Base-by-base conservation (phyloP, 1,284 basidiomycete species). In the Pseudozyma thailandica region DNA sequence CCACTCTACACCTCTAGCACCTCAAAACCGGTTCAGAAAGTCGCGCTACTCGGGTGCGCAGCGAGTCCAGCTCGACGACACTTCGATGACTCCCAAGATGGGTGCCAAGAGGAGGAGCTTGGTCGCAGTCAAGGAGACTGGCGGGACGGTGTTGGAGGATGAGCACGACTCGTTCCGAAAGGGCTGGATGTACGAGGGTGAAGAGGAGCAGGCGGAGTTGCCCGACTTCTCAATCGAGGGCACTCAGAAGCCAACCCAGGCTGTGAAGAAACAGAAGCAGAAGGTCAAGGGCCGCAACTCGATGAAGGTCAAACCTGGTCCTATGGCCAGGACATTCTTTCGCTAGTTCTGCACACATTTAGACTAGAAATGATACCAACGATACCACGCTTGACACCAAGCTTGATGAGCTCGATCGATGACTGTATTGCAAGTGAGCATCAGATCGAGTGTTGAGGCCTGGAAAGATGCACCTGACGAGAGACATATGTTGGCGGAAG, bases 401-500 rank as follows among this genome's bases (percentile, higher is more conserved):
- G 2, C n/a, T 21, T 8, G 18, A 38, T 16, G 31, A 23, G 6
- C 0, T 27, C n/a, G n/a, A 45, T 1, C 20, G 16, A 13, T 26
- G 12, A 20, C 18, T 1, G 10, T 20, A 7, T 7, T 23, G 4
- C 13, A 25, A 3, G 20, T 23, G 20, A 5, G 15, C 8, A 12
- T 12, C 6, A 23, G 39, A 23, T 23, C 9, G 39, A 31, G 13
- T 15, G 30, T 8, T 38, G 23, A 54, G 16, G 33, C 8, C 33
- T 12, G n/a, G 44, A 46, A 13, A 65, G 49, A 27, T 66, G 59
- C 33, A 62, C 41, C 35, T 72, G 55, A 20, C 69, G 55, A 18
- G 59, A 63, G 25, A 75, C 70, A n/a, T 65, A 56, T 12, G 70
- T 72, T 6, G 73, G 73, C 10, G 73, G 69, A 4, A 75, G 39